phyloP scores from a whole-genome alignment of 2,329 filamentous ascomycete species.

The Colletotrichum horii region DNA sequence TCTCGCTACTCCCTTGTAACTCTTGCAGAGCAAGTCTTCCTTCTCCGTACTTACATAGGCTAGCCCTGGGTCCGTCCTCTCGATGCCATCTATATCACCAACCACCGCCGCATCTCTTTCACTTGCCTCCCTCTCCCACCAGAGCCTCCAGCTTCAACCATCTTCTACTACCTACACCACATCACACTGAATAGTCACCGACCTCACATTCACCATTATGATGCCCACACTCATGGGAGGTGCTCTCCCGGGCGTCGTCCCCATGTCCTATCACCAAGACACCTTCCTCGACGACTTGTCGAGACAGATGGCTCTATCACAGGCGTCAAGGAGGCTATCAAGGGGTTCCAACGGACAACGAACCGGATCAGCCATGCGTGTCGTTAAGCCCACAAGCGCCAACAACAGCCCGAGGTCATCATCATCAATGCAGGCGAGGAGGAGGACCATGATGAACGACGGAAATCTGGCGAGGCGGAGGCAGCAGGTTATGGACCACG shows the following conservation, averaged over 20 bases:
- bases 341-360: conserved; percentile 56
- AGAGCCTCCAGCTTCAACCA: not conserved
- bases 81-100: conserved; percentile 10
- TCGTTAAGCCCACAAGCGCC: conserved; percentile 70
- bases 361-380: conserved; percentile 57
- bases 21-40: conserved; percentile 20
- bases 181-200: not conserved
- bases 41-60: conserved; percentile 33
- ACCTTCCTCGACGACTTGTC: conserved; percentile 56
- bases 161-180: not conserved
- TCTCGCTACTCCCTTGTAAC: conserved; percentile 33
- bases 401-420: conserved; percentile 70
- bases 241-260: conserved; percentile 32
- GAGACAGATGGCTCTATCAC: conserved; percentile 54
- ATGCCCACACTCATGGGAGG: conserved; percentile 40
- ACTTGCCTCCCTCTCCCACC: not conserved
- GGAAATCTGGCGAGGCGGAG: conserved; percentile 47
- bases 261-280: conserved; percentile 42
- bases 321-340: conserved; percentile 52
- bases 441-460: conserved; percentile 63
- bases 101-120: not conserved
- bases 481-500: conserved; percentile 52
- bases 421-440: conserved; percentile 51
- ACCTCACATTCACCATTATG: conserved; percentile 27
- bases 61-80: conserved; percentile 23